phyloP scores from a whole-genome alignment of 768 basidiomycete species.

The Pleurotus platypus region DNA sequence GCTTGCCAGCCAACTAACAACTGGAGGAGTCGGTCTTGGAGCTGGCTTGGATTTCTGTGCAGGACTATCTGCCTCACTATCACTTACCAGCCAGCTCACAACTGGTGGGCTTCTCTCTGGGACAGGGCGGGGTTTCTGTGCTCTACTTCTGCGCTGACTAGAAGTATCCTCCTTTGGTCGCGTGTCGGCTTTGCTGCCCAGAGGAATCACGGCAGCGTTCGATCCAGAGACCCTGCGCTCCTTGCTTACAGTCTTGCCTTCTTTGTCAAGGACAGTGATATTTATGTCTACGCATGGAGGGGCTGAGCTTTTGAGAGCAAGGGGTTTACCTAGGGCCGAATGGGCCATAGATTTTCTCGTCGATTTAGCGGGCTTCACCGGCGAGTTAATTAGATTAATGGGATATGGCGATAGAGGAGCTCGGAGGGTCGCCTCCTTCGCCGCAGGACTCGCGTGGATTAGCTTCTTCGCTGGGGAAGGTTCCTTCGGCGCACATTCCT shows the following conservation, averaged over 20 bases:
- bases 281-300: conserved; percentile 59
- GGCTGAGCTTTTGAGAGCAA: conserved; percentile 32
- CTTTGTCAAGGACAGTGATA: conserved; percentile 62
- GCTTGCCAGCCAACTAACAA: not conserved
- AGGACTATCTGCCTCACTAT: not conserved
- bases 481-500: conserved; percentile 10
- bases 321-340: conserved; percentile 20
- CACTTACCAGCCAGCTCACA: not conserved
- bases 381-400: conserved; percentile 1
- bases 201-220: conserved; percentile 12
- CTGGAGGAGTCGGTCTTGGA: not conserved
- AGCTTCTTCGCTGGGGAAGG: conserved; percentile 12
- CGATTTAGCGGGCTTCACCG: not conserved
- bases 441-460: conserved; percentile 11
- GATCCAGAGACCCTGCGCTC: conserved; percentile 58
- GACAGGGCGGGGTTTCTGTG: conserved; percentile 7
- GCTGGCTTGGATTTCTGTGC: not conserved
- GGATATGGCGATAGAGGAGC: not conserved
- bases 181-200: no score
- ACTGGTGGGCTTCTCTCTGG: not conserved
- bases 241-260: conserved; percentile 53
- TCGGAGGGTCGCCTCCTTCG: not conserved
- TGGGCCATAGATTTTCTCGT: conserved; percentile 27
- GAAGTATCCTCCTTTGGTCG: no score
- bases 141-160: conserved; percentile 28